Conservation (phyloP, 495 filamentous ascomycete species). For the Penicillium simplicissimum region DNA sequence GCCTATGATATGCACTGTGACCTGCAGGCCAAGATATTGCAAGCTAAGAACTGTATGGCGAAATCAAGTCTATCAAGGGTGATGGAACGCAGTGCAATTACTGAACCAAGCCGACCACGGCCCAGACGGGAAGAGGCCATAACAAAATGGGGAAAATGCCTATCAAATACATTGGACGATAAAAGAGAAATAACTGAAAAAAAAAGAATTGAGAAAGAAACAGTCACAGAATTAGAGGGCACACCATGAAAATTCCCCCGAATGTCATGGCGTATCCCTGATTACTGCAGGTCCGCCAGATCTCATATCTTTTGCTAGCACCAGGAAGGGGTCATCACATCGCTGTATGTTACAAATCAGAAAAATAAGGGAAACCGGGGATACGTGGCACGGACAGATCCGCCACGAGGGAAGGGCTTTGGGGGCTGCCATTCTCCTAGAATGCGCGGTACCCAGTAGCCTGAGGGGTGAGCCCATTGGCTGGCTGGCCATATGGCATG, state of each 20-base stretch:
- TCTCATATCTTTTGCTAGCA: slow-evolving; percentile 31
- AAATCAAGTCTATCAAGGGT: background rate
- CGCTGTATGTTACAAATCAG: slow-evolving; percentile 47
- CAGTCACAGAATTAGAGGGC: slow-evolving; percentile 28
- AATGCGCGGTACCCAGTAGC: slow-evolving; percentile 71
- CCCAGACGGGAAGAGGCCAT: slow-evolving; percentile 8
- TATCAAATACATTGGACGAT: slow-evolving; percentile 32
- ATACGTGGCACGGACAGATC: slow-evolving; percentile 9
- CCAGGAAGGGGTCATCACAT: slow-evolving; percentile 34
- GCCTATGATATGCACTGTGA: background rate
- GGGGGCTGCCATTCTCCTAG: slow-evolving; percentile 28
- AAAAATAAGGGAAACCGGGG: slow-evolving; percentile 13
- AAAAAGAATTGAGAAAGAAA: slow-evolving; percentile 11
- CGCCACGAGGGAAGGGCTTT: too few species aligned
- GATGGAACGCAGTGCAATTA: slow-evolving; percentile 24
- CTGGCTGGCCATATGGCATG: slow-evolving; percentile 62
- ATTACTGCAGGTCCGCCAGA: background rate
- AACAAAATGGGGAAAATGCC: slow-evolving; percentile 10
- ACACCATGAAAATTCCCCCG: slow-evolving; percentile 19
- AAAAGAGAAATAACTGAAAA: slow-evolving; percentile 19
- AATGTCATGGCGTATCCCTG: slow-evolving; percentile 8
- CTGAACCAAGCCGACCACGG: slow-evolving; percentile 13
- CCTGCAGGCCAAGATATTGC: background rate
- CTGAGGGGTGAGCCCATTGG: slow-evolving; percentile 81
- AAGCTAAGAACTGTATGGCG: background rate